phyloP scores from a whole-genome alignment of 2,329 filamentous ascomycete species.

The Fusarium floridanum region DNA sequence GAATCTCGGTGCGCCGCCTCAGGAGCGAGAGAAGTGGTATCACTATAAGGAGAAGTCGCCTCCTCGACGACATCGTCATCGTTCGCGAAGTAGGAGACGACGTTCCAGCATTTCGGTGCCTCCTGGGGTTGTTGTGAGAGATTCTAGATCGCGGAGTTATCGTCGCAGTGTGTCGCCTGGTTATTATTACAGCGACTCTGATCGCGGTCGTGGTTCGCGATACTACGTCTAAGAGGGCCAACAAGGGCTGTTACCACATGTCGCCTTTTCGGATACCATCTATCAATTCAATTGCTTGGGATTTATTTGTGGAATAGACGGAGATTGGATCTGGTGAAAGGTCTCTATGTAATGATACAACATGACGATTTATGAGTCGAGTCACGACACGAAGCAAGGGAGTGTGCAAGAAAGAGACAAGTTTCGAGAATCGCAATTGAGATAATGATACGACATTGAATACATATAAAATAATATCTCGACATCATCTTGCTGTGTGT shows the following conservation, averaged over 20 bases:
- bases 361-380: conserved; percentile 28
- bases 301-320: neutral
- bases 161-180: conserved; percentile 30
- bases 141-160: conserved; percentile 38
- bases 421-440: neutral
- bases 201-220: conserved; percentile 26
- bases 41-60: conserved; percentile 45
- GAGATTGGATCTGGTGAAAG: neutral
- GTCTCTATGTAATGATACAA: neutral
- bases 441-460: neutral
- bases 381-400: neutral
- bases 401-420: neutral
- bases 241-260: neutral
- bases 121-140: conserved; percentile 39
- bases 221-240: conserved; percentile 28
- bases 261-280: neutral
- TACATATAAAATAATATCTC: neutral
- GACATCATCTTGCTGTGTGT: neutral
- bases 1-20: conserved; percentile 55
- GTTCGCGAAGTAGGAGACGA: conserved; percentile 40
- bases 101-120: conserved; percentile 44
- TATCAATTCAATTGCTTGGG: neutral
- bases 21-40: conserved; percentile 51
- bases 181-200: conserved; percentile 31
- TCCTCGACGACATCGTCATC: conserved; percentile 40